phyloP scores from a whole-genome alignment of 768 basidiomycete genomes.

The Boletus subcaerulescens region DNA sequence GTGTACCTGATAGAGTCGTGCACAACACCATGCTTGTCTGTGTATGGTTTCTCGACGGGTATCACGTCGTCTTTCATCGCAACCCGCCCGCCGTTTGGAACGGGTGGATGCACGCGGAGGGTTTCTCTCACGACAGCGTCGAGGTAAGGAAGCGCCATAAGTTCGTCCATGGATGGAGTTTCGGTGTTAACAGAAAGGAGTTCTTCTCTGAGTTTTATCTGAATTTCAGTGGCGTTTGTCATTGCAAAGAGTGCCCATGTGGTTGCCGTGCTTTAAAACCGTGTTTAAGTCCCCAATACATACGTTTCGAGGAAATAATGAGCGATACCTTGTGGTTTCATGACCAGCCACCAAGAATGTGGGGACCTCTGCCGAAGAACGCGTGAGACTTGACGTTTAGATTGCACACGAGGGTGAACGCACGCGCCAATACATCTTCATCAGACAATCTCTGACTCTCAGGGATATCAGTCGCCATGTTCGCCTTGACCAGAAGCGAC shows the following conservation, averaged over 20 bases:
- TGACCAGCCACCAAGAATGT: slow-evolving; percentile 61
- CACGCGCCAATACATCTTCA: slow-evolving; percentile 57
- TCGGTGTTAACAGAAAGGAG: slow-evolving; percentile 49
- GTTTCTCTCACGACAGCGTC: slow-evolving; percentile 63
- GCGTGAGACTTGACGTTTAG: not conserved
- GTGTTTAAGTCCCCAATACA: not conserved
- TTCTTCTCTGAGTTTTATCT: slow-evolving; percentile 59
- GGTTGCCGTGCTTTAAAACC: slow-evolving; percentile 32
- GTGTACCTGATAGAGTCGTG: slow-evolving; percentile 39
- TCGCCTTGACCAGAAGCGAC: slow-evolving; percentile 58
- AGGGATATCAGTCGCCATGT: slow-evolving; percentile 57
- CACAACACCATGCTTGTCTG: slow-evolving; percentile 40
- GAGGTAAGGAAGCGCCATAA: slow-evolving; percentile 63
- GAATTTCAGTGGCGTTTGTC: slow-evolving; percentile 43
- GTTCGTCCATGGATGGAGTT: slow-evolving; percentile 64
- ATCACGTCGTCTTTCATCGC: slow-evolving; percentile 53
- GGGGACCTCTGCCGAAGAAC: slow-evolving; percentile 45
- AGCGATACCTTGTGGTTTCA: slow-evolving; percentile 49
- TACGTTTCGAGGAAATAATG: too few relatives aligned
- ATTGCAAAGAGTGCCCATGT: slow-evolving; percentile 62
- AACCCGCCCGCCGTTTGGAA: slow-evolving; percentile 42
- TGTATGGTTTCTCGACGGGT: slow-evolving; percentile 46
- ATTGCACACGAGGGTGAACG: slow-evolving; percentile 13
- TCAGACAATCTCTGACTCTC: slow-evolving; percentile 56
- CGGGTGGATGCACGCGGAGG: slow-evolving; percentile 48